phyloP scores from a whole-genome alignment of 352 stramenopile species.

The Plasmopara viticola region DNA sequence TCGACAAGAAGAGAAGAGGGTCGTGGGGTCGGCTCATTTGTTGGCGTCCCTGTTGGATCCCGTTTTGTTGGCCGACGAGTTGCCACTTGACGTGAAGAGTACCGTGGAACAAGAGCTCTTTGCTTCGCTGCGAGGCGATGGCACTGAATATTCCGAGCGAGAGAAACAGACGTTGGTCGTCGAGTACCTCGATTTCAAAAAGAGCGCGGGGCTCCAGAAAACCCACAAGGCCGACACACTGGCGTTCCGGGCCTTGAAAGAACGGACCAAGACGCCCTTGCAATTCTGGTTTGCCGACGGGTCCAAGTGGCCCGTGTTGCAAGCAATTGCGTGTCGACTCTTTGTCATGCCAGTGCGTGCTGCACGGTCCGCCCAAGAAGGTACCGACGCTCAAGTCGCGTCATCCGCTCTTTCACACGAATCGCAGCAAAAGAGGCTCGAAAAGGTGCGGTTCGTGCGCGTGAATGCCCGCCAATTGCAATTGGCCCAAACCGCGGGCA shows the following conservation, averaged over 20 bases:
- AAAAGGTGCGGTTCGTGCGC: constrained; percentile 33
- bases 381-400: constrained; percentile 6
- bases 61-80: constrained; percentile 32
- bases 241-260: constrained; percentile 36
- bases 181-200: constrained; percentile 47
- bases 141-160: constrained; percentile 9
- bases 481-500: constrained; percentile 8
- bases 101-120: constrained; percentile 31
- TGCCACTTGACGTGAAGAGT: constrained; percentile 13
- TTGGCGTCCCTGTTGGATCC: constrained; percentile 43
- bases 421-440: constrained; percentile 8
- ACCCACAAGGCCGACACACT: constrained; percentile 28
- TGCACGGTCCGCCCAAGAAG: constrained; percentile 5
- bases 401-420: constrained; percentile 11
- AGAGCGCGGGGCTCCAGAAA: constrained; percentile 26
- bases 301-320: constrained; percentile 36
- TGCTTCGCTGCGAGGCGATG: constrained; percentile 16
- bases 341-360: constrained; percentile 32
- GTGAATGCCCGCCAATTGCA: constrained; percentile 24
- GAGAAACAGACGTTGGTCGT: constrained; percentile 36
- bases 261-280: constrained; percentile 39
- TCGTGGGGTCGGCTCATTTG: constrained; percentile 17
- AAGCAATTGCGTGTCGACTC: constrained; percentile 33
- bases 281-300: constrained; percentile 57
- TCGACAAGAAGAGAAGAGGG: constrained; percentile 14